Conservation (phyloP, 768 basidiomycete genomes). For the Kwoniella europaea region DNA sequence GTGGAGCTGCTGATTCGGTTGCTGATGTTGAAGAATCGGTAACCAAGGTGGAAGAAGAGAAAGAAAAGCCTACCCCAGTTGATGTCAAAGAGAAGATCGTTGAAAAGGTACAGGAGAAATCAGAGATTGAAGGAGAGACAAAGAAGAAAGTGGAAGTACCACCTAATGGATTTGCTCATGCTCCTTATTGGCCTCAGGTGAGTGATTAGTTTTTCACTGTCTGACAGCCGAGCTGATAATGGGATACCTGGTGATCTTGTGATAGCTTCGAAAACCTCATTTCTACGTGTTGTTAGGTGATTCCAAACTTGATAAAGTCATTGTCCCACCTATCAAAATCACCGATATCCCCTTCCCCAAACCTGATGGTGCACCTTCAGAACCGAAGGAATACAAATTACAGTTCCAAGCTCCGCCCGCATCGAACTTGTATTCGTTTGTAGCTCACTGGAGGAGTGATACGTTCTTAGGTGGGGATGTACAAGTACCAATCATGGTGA, state of each 20-base stretch:
- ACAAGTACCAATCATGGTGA: constrained; percentile 71
- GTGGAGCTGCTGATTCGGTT: constrained; percentile 26
- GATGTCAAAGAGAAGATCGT: constrained; percentile 45
- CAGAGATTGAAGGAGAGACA: constrained; percentile 56
- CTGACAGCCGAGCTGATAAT: constrained; percentile 68
- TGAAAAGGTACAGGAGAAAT: constrained; percentile 23
- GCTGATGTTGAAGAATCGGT: constrained; percentile 59
- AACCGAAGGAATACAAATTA: constrained; percentile 68
- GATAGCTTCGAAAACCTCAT: constrained; percentile 79
- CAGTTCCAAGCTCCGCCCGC: constrained; percentile 93
- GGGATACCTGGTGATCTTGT: too few species aligned
- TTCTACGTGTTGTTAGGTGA: constrained; percentile 94
- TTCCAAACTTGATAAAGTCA: constrained; percentile 78
- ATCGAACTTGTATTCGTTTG: constrained; percentile 85
- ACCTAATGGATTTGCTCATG: constrained; percentile 74
- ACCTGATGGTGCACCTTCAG: constrained; percentile 28
- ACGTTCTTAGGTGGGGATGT: constrained; percentile 84
- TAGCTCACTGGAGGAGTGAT: constrained; percentile 81
- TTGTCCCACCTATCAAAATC: constrained; percentile 84
- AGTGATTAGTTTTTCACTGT: constrained; percentile 57
- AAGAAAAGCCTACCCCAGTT: constrained; percentile 60
- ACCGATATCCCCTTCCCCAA: constrained; percentile 70
- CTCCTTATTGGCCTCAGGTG: constrained; percentile 89
- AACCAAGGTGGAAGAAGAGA: constrained; percentile 36
- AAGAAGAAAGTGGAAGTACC: constrained; percentile 65